Base-by-base conservation (phyloP, 257 asterid genomes). In the Verbena officinalis region DNA sequence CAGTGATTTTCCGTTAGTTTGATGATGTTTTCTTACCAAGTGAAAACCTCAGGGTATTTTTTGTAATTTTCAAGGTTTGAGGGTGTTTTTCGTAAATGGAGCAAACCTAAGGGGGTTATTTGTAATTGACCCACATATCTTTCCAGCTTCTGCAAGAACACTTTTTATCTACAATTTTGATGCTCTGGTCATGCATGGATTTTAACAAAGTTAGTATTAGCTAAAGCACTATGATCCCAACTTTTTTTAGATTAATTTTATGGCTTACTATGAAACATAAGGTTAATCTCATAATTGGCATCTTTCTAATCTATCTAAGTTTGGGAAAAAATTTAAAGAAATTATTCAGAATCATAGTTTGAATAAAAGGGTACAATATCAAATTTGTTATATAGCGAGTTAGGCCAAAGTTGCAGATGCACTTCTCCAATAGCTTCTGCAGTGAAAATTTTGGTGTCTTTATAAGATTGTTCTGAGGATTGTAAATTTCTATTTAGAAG, bases 61-160 rank as follows among this genome's bases (percentile, higher is more conserved):
- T n/a, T n/a, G n/a, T n/a, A n/a, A n/a, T n/a, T n/a, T n/a, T n/a
- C n/a, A n/a, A n/a, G n/a, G n/a, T n/a, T n/a, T n/a, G n/a, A n/a
- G n/a, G n/a, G n/a, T n/a, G n/a, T n/a, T n/a, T n/a, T n/a, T n/a
- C n/a, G n/a, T n/a, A n/a, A n/a, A n/a, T n/a, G n/a, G n/a, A n/a
- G n/a, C n/a, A n/a, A n/a, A n/a, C n/a, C n/a, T n/a, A n/a, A n/a
- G n/a, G n/a, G n/a, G n/a, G n/a, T n/a, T n/a, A n/a, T n/a, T n/a
- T n/a, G n/a, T n/a, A n/a, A n/a, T n/a, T n/a, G n/a, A n/a, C n/a
- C n/a, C n/a, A n/a, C n/a, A n/a, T n/a, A 48, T 31, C 15, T 31
- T 33, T 36, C 58, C 42, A 39, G 59, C 44, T 51, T 51, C 19
- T 42, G 74, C 67, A 27, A 16, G 17, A n/a, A 49, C n/a, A 52